These are phyloP conservation scores for Coniochaeta sp. DNA, from an alignment of 2,329 filamentous ascomycete species.

Conservation along the genomic window DNA sequence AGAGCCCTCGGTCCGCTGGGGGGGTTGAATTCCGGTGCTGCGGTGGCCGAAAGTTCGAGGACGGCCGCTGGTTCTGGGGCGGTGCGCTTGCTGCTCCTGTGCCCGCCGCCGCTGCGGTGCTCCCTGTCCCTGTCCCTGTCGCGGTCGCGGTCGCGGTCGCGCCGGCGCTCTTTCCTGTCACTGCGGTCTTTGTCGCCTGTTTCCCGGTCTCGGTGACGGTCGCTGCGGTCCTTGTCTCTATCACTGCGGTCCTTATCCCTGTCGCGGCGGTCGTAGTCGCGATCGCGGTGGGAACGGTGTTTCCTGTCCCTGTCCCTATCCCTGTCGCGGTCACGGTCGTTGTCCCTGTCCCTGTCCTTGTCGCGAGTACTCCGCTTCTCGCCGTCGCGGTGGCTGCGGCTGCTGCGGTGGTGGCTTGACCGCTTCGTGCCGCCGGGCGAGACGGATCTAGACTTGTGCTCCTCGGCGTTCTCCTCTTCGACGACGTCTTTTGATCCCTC, in stretches of 20 bases:
- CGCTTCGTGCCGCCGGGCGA: slow-evolving; percentile 54
- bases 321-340: slow-evolving; percentile 26
- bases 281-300: slow-evolving; percentile 8
- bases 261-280: slow-evolving; percentile 17
- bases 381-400: slow-evolving; percentile 32
- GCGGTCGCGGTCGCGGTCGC: slow-evolving; percentile 19
- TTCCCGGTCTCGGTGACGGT: slow-evolving; percentile 22
- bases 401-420: slow-evolving; percentile 55
- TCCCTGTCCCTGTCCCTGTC: slow-evolving; percentile 28
- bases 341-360: slow-evolving; percentile 29
- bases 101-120: no score
- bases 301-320: slow-evolving; percentile 24
- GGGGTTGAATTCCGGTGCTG: slow-evolving; percentile 33
- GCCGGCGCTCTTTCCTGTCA: slow-evolving; percentile 20
- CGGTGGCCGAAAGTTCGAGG: slow-evolving; percentile 20
- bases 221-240: slow-evolving; percentile 15
- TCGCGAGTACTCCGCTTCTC: slow-evolving; percentile 37
- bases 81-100: slow-evolving; percentile 25
- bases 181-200: slow-evolving; percentile 32
- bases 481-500: slow-evolving; percentile 18
- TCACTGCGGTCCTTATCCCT: slow-evolving; percentile 25
- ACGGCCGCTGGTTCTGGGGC: slow-evolving; percentile 22
- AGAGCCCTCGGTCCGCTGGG: slow-evolving; percentile 32
- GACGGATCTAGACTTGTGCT: slow-evolving; percentile 55
- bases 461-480: slow-evolving; percentile 34